A percentile compares a stretch with the other conserved stretches of the same genome.
phyloP scores from a whole-genome alignment of 2,329 filamentous ascomycete species.

The Sarocladium kiliense region DNA sequence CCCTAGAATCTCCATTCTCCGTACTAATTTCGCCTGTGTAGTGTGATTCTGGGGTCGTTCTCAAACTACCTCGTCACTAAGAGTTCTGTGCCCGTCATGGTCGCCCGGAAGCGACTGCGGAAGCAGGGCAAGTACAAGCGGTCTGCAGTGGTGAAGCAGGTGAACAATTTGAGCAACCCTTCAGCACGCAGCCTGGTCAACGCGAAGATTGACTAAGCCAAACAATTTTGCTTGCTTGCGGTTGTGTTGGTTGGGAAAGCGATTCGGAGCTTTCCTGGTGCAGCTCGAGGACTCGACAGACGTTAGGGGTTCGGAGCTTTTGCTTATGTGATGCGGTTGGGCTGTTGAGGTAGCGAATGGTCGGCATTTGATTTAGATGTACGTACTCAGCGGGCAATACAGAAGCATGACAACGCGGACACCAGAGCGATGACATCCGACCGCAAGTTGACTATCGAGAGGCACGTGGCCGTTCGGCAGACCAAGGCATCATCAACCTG shows the following conservation, averaged over 20 bases:
- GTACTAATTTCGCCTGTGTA: conserved; percentile 28
- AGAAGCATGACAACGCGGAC: too few relatives aligned
- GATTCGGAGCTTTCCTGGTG: too few relatives aligned
- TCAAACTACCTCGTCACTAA: conserved; percentile 97
- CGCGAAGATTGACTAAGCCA: conserved; percentile 66
- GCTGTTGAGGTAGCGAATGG: not conserved
- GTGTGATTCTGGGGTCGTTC: conserved; percentile 91
- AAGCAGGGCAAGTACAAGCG: conserved; percentile 82
- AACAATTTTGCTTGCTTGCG: too few relatives aligned
- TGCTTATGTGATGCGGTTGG: not conserved
- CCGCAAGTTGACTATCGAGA: too few relatives aligned
- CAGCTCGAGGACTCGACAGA: too few relatives aligned
- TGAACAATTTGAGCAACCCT: conserved; percentile 76
- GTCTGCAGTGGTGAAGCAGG: conserved; percentile 55
- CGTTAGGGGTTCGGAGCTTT: too few relatives aligned
- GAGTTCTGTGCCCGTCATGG: conserved; percentile 96
- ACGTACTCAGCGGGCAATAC: too few relatives aligned
- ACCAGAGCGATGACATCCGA: too few relatives aligned
- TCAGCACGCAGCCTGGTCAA: conserved; percentile 60
- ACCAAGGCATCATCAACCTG: too few relatives aligned
- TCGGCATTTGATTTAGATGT: not conserved
- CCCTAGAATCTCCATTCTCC: not conserved
- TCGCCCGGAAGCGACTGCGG: conserved; percentile 81
- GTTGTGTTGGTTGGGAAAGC: too few relatives aligned
- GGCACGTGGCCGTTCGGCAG: too few relatives aligned